Conservation (phyloP, 176 grass and related monocot species). For the Triticum timopheevii region DNA sequence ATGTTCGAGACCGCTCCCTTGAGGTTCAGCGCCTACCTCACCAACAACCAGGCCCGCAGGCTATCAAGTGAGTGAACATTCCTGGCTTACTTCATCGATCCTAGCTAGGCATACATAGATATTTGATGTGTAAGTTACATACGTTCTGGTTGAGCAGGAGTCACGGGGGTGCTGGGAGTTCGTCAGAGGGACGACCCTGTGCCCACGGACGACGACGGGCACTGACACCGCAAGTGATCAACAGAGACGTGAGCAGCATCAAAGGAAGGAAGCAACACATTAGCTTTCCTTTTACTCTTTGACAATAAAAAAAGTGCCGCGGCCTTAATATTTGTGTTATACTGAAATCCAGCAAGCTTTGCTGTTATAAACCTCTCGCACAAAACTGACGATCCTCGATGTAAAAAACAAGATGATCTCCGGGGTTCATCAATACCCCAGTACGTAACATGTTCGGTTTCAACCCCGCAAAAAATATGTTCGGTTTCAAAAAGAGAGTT, state of each 20-base stretch:
- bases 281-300: background rate
- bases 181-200: conserved; percentile 29
- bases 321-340: background rate
- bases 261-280: background rate
- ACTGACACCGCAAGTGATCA: background rate
- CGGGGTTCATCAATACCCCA: background rate
- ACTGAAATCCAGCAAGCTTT: background rate
- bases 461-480: background rate
- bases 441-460: background rate
- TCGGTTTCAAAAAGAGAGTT: background rate
- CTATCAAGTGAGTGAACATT: conserved; percentile 37
- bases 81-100: background rate
- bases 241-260: background rate
- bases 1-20: conserved; percentile 27
- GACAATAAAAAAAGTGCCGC: background rate
- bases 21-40: conserved; percentile 38
- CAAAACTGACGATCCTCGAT: background rate
- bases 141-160: conserved; percentile 13
- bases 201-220: background rate
- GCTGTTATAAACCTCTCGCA: background rate
- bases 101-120: background rate
- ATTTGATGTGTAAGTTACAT: background rate
- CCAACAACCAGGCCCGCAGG: conserved; percentile 45
- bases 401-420: background rate
- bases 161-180: conserved; percentile 36